phyloP scores from a whole-genome alignment of 208 protist species.

The Tritrichomonas musculus region DNA sequence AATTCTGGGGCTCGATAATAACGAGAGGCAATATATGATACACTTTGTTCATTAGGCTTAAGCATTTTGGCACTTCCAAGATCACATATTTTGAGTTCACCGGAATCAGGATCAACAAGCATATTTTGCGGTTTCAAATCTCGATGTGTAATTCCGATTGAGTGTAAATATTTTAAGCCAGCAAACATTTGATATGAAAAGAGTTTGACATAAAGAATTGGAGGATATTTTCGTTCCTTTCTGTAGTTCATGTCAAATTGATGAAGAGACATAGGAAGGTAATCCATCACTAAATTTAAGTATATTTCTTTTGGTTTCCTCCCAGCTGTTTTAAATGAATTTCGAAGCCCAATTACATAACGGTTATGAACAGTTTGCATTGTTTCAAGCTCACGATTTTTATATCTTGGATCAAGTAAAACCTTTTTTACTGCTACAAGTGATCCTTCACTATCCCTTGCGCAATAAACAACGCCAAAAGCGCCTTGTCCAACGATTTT shows the following conservation, averaged over 20 bases:
- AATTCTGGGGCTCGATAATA: slow-evolving; percentile 86
- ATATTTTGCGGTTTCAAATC: slow-evolving; percentile 90
- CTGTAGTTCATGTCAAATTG: slow-evolving; percentile 73
- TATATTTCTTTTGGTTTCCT: slow-evolving; percentile 71
- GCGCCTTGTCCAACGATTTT: not conserved
- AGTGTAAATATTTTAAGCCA: slow-evolving; percentile 90
- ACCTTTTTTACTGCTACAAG: slow-evolving; percentile 21
- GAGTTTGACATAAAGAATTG: slow-evolving; percentile 52
- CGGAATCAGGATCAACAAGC: slow-evolving; percentile 66
- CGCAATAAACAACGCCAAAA: not conserved
- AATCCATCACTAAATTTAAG: slow-evolving; percentile 96
- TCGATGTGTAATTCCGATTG: slow-evolving; percentile 71
- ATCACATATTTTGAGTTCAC: slow-evolving; percentile 84
- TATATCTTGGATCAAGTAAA: slow-evolving; percentile 24
- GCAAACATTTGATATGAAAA: slow-evolving; percentile 89
- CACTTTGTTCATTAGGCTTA: slow-evolving; percentile 67
- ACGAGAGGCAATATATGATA: slow-evolving; percentile 81
- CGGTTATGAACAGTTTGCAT: not conserved
- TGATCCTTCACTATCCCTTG: not conserved
- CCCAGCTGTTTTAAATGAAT: not conserved
- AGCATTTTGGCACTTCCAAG: slow-evolving; percentile 70
- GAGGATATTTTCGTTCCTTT: slow-evolving; percentile 60
- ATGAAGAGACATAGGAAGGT: slow-evolving; percentile 88
- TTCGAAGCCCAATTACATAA: not conserved
- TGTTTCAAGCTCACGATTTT: slow-evolving; percentile 24